Conservation (phyloP, 2,329 filamentous ascomycete genomes). For the Aspergillus vadensis region DNA sequence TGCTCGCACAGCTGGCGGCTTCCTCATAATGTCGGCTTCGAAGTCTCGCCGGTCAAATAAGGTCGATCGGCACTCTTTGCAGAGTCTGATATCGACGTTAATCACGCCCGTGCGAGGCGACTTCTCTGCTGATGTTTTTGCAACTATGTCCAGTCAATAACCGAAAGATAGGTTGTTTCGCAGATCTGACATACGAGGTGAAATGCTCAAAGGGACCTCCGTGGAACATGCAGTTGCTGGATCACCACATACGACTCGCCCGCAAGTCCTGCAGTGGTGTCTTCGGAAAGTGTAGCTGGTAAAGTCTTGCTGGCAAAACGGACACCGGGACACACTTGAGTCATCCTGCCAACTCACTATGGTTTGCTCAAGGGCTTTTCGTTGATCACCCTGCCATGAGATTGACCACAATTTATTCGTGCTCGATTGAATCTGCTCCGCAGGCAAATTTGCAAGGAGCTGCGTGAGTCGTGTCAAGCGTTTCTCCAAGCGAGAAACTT, state of each 20-base stretch:
- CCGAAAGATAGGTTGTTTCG: not conserved
- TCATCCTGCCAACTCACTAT: slow-evolving; percentile 97
- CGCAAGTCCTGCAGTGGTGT: slow-evolving; percentile 93
- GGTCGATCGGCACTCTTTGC: slow-evolving; percentile 78
- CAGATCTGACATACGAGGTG: slow-evolving; percentile 55
- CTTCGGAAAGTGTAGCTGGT: slow-evolving; percentile 87
- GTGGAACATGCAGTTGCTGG: slow-evolving; percentile 78
- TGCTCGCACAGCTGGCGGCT: slow-evolving; percentile 73
- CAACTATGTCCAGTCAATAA: slow-evolving; percentile 37
- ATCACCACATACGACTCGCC: slow-evolving; percentile 90
- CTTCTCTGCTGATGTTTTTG: slow-evolving; percentile 47
- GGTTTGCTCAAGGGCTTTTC: slow-evolving; percentile 83
- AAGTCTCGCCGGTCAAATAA: slow-evolving; percentile 78
- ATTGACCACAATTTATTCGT: slow-evolving; percentile 54
- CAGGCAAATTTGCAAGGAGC: slow-evolving; percentile 73
- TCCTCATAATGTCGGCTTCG: slow-evolving; percentile 65
- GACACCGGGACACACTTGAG: slow-evolving; percentile 74
- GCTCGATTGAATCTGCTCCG: slow-evolving; percentile 61
- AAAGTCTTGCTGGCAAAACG: slow-evolving; percentile 96
- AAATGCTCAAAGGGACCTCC: slow-evolving; percentile 78
- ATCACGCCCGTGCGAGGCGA: slow-evolving; percentile 53
- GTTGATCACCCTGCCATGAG: slow-evolving; percentile 69
- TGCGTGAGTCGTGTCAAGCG: slow-evolving; percentile 86
- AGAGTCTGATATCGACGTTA: slow-evolving; percentile 84
- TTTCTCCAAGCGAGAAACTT: slow-evolving; percentile 88